Evolutionary conservation across 73 alveolate genomes (phyloP), one percentile per base, ranked within the genome.

Genomic region (Symbiodinium natans): DNA sequence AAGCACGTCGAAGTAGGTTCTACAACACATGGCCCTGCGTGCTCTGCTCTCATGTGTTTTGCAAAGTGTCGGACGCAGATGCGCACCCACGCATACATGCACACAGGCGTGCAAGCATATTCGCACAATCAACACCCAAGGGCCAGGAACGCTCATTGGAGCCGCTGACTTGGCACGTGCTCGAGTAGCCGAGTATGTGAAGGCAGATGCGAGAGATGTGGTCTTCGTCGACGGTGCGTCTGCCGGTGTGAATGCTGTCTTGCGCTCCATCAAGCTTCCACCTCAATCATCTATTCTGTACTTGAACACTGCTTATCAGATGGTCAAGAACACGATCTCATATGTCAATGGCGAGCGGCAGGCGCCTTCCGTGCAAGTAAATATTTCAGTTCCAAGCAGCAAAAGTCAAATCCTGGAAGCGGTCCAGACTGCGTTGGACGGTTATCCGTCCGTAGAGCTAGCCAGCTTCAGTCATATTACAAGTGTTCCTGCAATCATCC

Each of bases 161-260:
- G 87, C 87, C 11, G 56, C 42, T 34, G 87, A 80, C 87, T 3
- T 19, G 33, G 87, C 43, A 23, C 92, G 92, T 9, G 19, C 92
- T 23, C 63, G 41, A 41, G 71, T 82, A 19, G 92, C 92, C 41
- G 73, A 40, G 73, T 82, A 82, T 13, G 71, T 82, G 71, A 23
- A 82, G 39, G 63, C 73, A 25, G 92, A 39, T 82, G 73, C 92
- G 27, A 36, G 54, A 41, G 71, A 82, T 41, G 41, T 82, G 34
- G 92, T 82, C 36, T 41, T 82, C 46, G 92, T 82, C 43, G 92
- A 82, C 21, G 92, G 92, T 25, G 92, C 92, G 7, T 82, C 92
- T 23, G 71, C 71, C 3, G 92, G 92, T 23, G 71, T 82, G 36
- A 82, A 82, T 41, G 92, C 92, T 31, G 71, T 82, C 71, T 13